Percentiles rank a stretch among this genome's conserved stretches.
Conservation (phyloP, 306 rosid species). For the Acacia acuminata region DNA sequence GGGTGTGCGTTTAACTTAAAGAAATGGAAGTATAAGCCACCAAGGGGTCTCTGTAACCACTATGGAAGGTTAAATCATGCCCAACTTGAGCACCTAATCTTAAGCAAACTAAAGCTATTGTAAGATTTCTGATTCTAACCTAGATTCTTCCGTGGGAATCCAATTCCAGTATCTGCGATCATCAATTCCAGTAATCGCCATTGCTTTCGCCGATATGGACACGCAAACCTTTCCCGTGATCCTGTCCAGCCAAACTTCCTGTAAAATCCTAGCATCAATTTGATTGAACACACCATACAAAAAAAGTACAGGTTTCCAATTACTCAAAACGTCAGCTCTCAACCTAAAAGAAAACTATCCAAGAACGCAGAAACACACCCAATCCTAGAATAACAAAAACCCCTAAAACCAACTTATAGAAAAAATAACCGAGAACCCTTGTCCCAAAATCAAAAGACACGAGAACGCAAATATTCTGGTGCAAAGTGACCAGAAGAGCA, state of each 20-base stretch:
- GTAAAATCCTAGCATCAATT: constrained; percentile 21
- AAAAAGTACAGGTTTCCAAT: constrained; percentile 17
- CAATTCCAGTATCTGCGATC: constrained; percentile 69
- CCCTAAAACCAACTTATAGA: not conserved
- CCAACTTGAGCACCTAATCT: not conserved
- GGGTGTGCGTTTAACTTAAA: not conserved
- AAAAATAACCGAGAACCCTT: not conserved
- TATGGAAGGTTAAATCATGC: not conserved
- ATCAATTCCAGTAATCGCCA: constrained; percentile 65
- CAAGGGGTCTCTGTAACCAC: not conserved
- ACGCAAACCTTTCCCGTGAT: constrained; percentile 46
- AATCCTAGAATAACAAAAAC: not conserved
- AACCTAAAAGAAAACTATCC: constrained; percentile 23
- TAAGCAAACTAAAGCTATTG: constrained; percentile 9
- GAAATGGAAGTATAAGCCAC: not conserved
- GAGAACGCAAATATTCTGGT: not conserved
- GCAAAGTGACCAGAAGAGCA: not conserved
- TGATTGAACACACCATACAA: not conserved
- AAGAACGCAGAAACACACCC: not conserved
- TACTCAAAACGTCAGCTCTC: constrained; percentile 42
- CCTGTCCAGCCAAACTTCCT: constrained; percentile 53
- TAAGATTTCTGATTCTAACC: constrained; percentile 38
- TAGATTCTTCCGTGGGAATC: constrained; percentile 73
- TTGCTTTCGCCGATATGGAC: constrained; percentile 60
- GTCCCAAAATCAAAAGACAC: not conserved